Base-by-base conservation (phyloP, 306 rosid genomes). In the Trichosanthes truncata region DNA sequence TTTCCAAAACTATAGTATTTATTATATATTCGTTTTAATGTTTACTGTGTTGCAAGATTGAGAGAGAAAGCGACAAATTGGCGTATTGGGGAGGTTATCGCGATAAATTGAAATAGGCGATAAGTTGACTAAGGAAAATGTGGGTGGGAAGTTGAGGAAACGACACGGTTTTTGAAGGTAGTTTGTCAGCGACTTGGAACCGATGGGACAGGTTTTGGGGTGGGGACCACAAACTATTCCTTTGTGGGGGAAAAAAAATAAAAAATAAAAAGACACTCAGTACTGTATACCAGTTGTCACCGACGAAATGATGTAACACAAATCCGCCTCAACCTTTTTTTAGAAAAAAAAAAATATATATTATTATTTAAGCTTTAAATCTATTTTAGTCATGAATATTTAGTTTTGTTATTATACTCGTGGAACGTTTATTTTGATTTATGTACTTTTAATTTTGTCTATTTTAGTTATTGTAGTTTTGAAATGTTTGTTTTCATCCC, bases 301-400 rank as follows among this genome's bases (percentile, higher is more conserved):
- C 76, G 76, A 71, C 76, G 76, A 71, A 71, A 43, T 71, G n/a
- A 71, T 71, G 76, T 25, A 45, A 71, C 76, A n/a, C 26, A 43
- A 71, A 41, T 68, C 75, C 52, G 36, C 26, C 3, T 36, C 5
- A 35, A 0, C 48, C 45, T 62, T 35, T 65, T 10, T 12, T n/a
- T n/a, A n/a, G n/a, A n/a, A n/a, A n/a, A n/a, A n/a, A n/a, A n/a
- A n/a, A n/a, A n/a, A n/a, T n/a, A n/a, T n/a, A n/a, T n/a, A 3
- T 49, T 49, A 2, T 49, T 49, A 3, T 15, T 15, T 43, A 7
- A 36, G 48, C 0, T 43, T 43, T 0, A 43, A 43, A 43, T 43
- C 48, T 1, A 43, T 43, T 43, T 43, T 43, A 1, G 5, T 43
- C 10, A 7, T 43, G 40, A 36, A 36, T 4, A 3, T 36, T 36